Evolutionary conservation across 2,329 filamentous ascomycete genomes (phyloP).

Genomic region (Onygenales sp.): DNA sequence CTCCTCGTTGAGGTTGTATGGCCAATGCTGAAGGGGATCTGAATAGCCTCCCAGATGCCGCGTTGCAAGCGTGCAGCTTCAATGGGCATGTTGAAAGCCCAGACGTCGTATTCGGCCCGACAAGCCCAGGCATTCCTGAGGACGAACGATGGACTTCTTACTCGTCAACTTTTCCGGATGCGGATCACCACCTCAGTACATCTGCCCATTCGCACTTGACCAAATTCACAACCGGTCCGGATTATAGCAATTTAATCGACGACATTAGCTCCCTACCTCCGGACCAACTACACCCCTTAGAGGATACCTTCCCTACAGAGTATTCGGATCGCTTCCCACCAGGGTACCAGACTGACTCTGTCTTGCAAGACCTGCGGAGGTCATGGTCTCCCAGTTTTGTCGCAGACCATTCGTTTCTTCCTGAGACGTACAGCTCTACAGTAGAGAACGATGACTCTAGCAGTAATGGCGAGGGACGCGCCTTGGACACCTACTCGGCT

Average conservation of each 20-base stretch:
- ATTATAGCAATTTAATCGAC: neutral
- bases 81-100: neutral
- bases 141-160: neutral
- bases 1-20: neutral
- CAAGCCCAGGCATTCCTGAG: neutral
- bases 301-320: neutral
- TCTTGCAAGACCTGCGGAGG: neutral
- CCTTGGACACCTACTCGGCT: neutral
- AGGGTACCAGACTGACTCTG: neutral
- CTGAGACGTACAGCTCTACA: neutral
- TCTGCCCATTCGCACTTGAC: neutral
- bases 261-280: neutral
- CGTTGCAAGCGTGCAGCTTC: neutral
- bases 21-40: conserved; percentile 5
- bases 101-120: neutral
- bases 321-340: neutral
- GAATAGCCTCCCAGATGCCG: neutral
- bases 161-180: neutral
- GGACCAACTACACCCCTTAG: neutral
- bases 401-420: neutral
- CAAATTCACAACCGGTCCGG: neutral
- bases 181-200: neutral
- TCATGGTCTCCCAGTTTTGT: neutral
- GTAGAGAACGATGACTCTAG: neutral
- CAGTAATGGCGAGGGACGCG: neutral